A percentile compares a stretch with the other conserved stretches of the same genome.
Evolutionary conservation across 345 rosid genomes (phyloP).

Genomic region (Rhodomyrtus tomentosa): DNA sequence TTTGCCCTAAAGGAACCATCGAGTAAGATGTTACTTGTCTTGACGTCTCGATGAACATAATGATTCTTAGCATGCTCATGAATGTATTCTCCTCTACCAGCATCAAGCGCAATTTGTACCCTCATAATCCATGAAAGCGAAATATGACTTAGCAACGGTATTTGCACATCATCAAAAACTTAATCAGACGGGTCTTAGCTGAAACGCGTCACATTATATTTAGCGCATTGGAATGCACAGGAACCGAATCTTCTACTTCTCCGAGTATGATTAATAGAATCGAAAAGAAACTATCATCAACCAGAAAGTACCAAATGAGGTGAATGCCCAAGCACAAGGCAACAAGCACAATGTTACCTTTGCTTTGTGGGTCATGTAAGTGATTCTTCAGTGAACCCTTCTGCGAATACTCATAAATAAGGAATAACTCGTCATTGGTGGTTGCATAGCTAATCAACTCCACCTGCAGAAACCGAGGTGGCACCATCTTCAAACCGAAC

Average conservation of each 20-base stretch:
- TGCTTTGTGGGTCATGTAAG: slow-evolving; percentile 82
- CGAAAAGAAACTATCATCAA: neutral
- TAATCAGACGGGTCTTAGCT: neutral
- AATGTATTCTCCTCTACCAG: slow-evolving; percentile 89
- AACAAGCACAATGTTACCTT: slow-evolving; percentile 29
- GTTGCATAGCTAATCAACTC: slow-evolving; percentile 91
- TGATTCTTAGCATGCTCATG: slow-evolving; percentile 93
- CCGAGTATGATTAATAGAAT: neutral
- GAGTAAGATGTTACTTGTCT: slow-evolving; percentile 85
- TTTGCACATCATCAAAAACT: neutral
- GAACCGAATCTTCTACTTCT: neutral
- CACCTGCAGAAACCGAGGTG: slow-evolving; percentile 28
- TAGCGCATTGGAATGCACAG: neutral
- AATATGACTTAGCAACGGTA: slow-evolving; percentile 51
- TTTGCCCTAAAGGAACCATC: slow-evolving; percentile 82
- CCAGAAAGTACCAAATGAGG: neutral
- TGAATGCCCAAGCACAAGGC: neutral
- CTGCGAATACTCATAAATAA: slow-evolving; percentile 85
- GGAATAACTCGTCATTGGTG: slow-evolving; percentile 64
- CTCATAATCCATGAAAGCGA: slow-evolving; percentile 88
- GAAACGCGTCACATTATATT: neutral
- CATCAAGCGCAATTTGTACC: slow-evolving; percentile 81
- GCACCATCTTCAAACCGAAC: neutral
- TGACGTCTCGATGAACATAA: slow-evolving; percentile 92
- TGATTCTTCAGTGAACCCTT: slow-evolving; percentile 82